A percentile compares a stretch with the other conserved stretches of the same genome.
phyloP scores from a whole-genome alignment of 805 yeast species.

The Wickerhamiella kurtzmanii region DNA sequence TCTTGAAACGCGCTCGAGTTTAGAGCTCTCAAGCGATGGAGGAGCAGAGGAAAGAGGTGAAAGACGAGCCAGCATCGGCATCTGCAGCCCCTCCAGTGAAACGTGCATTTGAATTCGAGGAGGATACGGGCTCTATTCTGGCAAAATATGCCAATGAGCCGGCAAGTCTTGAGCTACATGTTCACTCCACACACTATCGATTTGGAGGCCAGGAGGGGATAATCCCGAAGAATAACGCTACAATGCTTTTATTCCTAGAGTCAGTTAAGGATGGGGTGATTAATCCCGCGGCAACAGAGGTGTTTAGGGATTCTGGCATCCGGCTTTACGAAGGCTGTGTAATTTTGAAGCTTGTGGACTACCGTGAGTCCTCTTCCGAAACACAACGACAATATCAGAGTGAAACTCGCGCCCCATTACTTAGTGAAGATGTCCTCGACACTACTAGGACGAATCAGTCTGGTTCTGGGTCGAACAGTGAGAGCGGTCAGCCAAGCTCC shows the following conservation, averaged over 20 bases:
- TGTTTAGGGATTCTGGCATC: slow-evolving; percentile 73
- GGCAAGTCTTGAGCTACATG: slow-evolving; percentile 77
- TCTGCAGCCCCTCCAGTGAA: background rate
- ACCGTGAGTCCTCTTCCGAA: slow-evolving; percentile 34
- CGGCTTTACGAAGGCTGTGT: slow-evolving; percentile 82
- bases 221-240: slow-evolving; percentile 65
- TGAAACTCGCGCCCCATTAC: background rate
- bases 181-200: slow-evolving; percentile 80
- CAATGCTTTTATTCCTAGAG: slow-evolving; percentile 60
- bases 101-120: slow-evolving; percentile 30
- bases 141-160: slow-evolving; percentile 64
- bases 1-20: too few species aligned
- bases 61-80: background rate
- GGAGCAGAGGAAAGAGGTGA: background rate
- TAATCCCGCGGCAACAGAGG: slow-evolving; percentile 81
- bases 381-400: slow-evolving; percentile 6
- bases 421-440: background rate
- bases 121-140: slow-evolving; percentile 58
- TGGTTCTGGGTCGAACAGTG: too few species aligned
- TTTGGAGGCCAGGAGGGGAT: slow-evolving; percentile 85
- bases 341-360: slow-evolving; percentile 77
- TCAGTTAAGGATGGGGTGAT: slow-evolving; percentile 70
- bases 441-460: background rate
- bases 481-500: too few species aligned
- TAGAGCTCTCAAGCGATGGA: background rate